A percentile compares a stretch with the other conserved stretches of the same genome.
Evolutionary conservation across 805 yeast genomes (phyloP).

Genomic region (Yarrowia divulgata): DNA sequence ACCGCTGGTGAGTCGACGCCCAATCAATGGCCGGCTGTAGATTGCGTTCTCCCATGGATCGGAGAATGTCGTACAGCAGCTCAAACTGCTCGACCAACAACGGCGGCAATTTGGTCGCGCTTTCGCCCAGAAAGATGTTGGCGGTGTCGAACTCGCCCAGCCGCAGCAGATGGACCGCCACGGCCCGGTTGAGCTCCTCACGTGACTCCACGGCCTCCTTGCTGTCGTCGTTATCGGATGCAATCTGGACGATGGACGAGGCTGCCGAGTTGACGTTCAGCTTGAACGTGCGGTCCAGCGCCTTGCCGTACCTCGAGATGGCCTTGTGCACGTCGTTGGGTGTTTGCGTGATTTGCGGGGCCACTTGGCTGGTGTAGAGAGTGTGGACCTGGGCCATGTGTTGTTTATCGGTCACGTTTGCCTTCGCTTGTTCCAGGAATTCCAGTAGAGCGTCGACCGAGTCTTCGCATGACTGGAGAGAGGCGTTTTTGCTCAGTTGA

Average conservation of each 20-base stretch:
- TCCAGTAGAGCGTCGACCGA: slow-evolving; percentile 48
- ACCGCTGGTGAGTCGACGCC: slow-evolving; percentile 50
- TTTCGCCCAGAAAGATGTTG: slow-evolving; percentile 48
- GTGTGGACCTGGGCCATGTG: slow-evolving; percentile 16
- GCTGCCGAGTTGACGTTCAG: slow-evolving; percentile 30
- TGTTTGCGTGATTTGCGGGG: slow-evolving; percentile 39
- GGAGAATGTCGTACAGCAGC: slow-evolving; percentile 55
- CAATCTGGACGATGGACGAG: slow-evolving; percentile 19
- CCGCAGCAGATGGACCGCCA: slow-evolving; percentile 58
- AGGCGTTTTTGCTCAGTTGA: slow-evolving; percentile 47
- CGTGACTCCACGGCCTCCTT: slow-evolving; percentile 40
- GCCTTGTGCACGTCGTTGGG: slow-evolving; percentile 48
- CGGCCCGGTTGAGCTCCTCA: slow-evolving; percentile 53
- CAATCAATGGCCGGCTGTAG: slow-evolving; percentile 59
- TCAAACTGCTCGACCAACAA: slow-evolving; percentile 52
- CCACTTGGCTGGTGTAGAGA: slow-evolving; percentile 12
- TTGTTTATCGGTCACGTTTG: slow-evolving; percentile 42
- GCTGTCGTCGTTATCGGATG: slow-evolving; percentile 24
- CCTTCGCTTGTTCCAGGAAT: slow-evolving; percentile 46
- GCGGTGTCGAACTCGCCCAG: slow-evolving; percentile 56
- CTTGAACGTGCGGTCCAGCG: slow-evolving; percentile 47
- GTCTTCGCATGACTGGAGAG: slow-evolving; percentile 48
- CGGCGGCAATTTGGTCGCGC: slow-evolving; percentile 49
- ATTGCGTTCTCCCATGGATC: slow-evolving; percentile 51
- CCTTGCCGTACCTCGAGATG: slow-evolving; percentile 48